A percentile compares a stretch with the other conserved stretches of the same genome.
phyloP scores from a whole-genome alignment of 2,329 filamentous ascomycete genomes.

The Fusarium annulatum region DNA sequence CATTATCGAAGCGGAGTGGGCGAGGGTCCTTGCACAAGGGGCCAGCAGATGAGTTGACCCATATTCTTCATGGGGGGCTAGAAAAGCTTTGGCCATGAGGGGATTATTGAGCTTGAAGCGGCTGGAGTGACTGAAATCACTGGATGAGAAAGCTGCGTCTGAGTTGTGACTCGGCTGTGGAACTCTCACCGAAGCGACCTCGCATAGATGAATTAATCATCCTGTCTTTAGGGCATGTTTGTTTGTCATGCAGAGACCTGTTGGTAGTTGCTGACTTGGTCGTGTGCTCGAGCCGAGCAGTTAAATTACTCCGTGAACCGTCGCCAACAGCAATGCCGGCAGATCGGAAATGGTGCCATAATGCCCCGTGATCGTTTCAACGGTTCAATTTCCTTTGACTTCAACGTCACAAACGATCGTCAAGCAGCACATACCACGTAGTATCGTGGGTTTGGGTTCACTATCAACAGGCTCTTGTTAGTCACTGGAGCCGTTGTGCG shows the following conservation, averaged over 20 bases:
- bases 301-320: background rate
- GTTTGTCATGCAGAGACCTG: background rate
- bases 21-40: slow-evolving; percentile 25
- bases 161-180: background rate
- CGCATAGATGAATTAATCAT: slow-evolving; percentile 5
- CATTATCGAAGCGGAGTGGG: slow-evolving; percentile 29
- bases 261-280: background rate
- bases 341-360: slow-evolving; percentile 34
- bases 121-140: background rate
- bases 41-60: slow-evolving; percentile 29
- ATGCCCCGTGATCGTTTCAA: slow-evolving; percentile 26
- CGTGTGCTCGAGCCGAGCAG: background rate
- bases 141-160: background rate
- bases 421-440: slow-evolving; percentile 19
- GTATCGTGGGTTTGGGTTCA: background rate
- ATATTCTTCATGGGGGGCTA: slow-evolving; percentile 5
- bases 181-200: background rate
- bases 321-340: background rate
- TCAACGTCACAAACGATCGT: slow-evolving; percentile 19
- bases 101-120: slow-evolving; percentile 19
- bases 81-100: slow-evolving; percentile 36
- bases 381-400: slow-evolving; percentile 24
- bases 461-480: background rate
- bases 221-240: background rate
- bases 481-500: slow-evolving; percentile 14